Conservation (phyloP, 306 rosid genomes). For the Macrotyloma uniflorum region DNA sequence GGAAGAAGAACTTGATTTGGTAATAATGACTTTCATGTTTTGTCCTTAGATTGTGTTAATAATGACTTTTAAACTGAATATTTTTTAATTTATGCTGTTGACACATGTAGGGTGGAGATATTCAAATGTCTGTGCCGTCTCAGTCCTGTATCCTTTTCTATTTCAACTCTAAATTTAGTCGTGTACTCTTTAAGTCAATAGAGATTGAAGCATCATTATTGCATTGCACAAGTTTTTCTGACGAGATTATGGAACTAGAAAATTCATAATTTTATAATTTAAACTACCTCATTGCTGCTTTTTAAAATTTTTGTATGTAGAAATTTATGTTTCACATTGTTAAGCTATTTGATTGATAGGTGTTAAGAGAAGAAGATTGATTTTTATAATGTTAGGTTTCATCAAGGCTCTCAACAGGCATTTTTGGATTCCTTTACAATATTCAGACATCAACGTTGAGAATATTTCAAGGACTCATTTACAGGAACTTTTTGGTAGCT, state of each 20-base stretch:
- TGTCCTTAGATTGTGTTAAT: background rate
- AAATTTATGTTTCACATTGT: background rate
- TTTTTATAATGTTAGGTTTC: background rate
- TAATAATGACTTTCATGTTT: constrained; percentile 24
- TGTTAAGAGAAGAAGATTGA: background rate
- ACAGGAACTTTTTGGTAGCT: constrained; percentile 86
- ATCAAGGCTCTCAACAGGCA: background rate
- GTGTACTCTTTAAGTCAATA: background rate
- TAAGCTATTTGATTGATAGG: background rate
- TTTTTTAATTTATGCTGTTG: constrained; percentile 27
- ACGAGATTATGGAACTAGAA: background rate
- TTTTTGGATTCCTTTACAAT: constrained; percentile 53
- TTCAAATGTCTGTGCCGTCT: constrained; percentile 61
- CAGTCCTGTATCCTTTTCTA: constrained; percentile 66
- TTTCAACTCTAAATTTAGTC: constrained; percentile 25
- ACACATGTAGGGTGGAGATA: constrained; percentile 65
- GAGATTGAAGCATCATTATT: constrained; percentile 20
- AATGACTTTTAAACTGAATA: constrained; percentile 5
- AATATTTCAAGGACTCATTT: constrained; percentile 74
- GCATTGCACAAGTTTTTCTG: background rate
- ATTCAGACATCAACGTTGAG: constrained; percentile 58
- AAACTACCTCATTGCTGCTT: background rate
- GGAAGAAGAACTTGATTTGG: constrained; percentile 68
- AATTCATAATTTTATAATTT: background rate
- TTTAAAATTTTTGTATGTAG: background rate